Base-by-base conservation (phyloP, 208 protist genomes). In the Histomonas meleagridis region DNA sequence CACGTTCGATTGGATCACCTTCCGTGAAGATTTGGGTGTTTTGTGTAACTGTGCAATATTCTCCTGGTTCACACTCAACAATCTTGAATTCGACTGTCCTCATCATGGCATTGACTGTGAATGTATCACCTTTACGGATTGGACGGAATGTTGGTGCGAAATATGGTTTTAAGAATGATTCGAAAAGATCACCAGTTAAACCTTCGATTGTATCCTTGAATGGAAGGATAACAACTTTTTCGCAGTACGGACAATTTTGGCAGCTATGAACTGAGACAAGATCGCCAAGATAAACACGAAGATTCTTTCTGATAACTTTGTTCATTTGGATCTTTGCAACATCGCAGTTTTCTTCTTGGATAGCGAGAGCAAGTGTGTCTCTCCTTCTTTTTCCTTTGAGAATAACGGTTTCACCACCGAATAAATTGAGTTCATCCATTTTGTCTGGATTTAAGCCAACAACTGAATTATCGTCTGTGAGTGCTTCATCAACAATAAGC, bases 21-120 rank as follows among this genome's bases (percentile, higher is more conserved):
- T 99, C 98, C 93, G 96, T 99, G 95, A 99, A 98, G 94, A 99
- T 99, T 60, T 99, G 95, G 0, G 98, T 99, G 69, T 99, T 97
- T 38, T 97, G 97, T 9, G 97, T 96, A 53, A 99, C 93, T 35
- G 43, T 49, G 26, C 53, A 32, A n/a, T 78, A 57, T 46, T 78
- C 90, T 51, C 9, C 40, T 26, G 98, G 98, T 92, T 99, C 98
- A 48, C 97, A 97, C 92, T 99, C 98, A 7, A 99, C 97, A n/a
- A 99, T 97, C 95, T 99, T 99, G 95, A 99, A 99, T 95, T 99
- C 98, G 57, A 99, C 97, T 16, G 97, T 95, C 51, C 97, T 95
- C 97, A 99, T 99, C 57, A 96, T 97, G 86, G 96, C 98, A 78
- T 97, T 96, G 69, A 96, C 96, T 40, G 98, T 94, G 95, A 99